A percentile compares a stretch with the other conserved stretches of the same genome.
Conservation (phyloP, 2,329 filamentous ascomycete species). For the Paramyrothecium sp. region DNA sequence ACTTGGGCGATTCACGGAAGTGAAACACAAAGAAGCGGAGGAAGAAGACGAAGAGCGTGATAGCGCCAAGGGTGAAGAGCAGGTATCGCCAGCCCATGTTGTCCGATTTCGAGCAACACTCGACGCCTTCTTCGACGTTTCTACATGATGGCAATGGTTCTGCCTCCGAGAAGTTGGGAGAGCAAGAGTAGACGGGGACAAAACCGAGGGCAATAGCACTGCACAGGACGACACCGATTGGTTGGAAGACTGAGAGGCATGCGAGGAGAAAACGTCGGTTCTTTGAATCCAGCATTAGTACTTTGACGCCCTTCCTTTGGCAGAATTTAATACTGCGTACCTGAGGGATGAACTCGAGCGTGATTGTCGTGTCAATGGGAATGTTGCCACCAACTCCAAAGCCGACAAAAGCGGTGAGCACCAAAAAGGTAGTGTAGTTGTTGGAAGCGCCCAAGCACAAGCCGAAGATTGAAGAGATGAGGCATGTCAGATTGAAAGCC, state of each 20-base stretch:
- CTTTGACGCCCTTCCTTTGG: neutral
- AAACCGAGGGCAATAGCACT: slow-evolving; percentile 51
- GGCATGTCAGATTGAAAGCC: slow-evolving; percentile 57
- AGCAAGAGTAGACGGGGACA: slow-evolving; percentile 49
- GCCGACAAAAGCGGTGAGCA: slow-evolving; percentile 52
- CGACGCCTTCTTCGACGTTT: slow-evolving; percentile 18
- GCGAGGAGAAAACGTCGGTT: slow-evolving; percentile 50
- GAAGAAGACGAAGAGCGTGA: slow-evolving; percentile 41
- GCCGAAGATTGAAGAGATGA: slow-evolving; percentile 54
- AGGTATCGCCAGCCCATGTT: slow-evolving; percentile 54
- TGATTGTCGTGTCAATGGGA: slow-evolving; percentile 54
- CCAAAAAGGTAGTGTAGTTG: slow-evolving; percentile 48
- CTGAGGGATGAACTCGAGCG: slow-evolving; percentile 53
- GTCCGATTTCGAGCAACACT: slow-evolving; percentile 33
- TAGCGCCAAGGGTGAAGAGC: slow-evolving; percentile 40
- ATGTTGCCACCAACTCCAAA: slow-evolving; percentile 54
- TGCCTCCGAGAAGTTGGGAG: slow-evolving; percentile 46
- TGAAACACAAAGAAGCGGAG: slow-evolving; percentile 45
- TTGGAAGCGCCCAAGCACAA: slow-evolving; percentile 48
- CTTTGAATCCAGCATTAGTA: slow-evolving; percentile 6
- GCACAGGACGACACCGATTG: slow-evolving; percentile 51
- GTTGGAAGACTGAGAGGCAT: slow-evolving; percentile 53
- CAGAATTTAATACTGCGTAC: slow-evolving; percentile 9
- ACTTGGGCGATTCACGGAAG: slow-evolving; percentile 47
- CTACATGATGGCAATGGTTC: slow-evolving; percentile 42